phyloP scores from a whole-genome alignment of 2,329 filamentous ascomycete genomes.

The Parafenestella ontariensis region DNA sequence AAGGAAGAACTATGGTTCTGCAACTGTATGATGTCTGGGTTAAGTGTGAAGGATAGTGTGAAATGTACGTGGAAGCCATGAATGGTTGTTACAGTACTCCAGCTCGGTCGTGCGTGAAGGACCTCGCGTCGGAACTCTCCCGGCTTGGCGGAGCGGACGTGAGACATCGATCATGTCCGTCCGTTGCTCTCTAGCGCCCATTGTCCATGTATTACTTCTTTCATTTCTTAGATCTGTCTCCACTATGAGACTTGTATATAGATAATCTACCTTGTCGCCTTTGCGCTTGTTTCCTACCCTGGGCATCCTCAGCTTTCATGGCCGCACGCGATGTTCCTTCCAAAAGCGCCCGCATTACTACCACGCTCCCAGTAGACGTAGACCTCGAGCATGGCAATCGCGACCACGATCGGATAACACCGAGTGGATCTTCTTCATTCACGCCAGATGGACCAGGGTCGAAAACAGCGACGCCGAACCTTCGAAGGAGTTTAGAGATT shows the following conservation, averaged over 20 bases:
- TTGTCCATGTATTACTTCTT: background rate
- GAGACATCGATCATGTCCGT: slow-evolving; percentile 3
- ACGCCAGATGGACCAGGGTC: slow-evolving; percentile 1
- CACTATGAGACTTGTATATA: background rate
- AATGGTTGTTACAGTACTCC: too few relatives aligned
- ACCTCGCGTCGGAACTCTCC: background rate
- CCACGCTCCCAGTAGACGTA: slow-evolving; percentile 4
- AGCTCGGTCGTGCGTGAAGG: too few relatives aligned
- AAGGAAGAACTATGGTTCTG: too few relatives aligned
- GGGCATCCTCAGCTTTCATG: background rate
- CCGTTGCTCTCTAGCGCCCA: background rate
- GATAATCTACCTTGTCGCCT: background rate
- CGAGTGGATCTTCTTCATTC: background rate
- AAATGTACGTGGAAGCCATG: too few relatives aligned
- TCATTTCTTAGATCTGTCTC: background rate
- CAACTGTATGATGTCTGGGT: too few relatives aligned
- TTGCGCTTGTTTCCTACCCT: background rate
- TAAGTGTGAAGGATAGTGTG: too few relatives aligned
- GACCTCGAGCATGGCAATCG: slow-evolving; percentile 15
- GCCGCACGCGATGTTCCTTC: slow-evolving; percentile 6
- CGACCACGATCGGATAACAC: slow-evolving; percentile 4
- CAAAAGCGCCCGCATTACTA: slow-evolving; percentile 2
- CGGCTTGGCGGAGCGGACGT: slow-evolving; percentile 8
- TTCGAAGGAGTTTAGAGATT: slow-evolving; percentile 6
- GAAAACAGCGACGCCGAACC: slow-evolving; percentile 8